Conservation (phyloP, 1,284 basidiomycete genomes). For the Waitea zeae region DNA sequence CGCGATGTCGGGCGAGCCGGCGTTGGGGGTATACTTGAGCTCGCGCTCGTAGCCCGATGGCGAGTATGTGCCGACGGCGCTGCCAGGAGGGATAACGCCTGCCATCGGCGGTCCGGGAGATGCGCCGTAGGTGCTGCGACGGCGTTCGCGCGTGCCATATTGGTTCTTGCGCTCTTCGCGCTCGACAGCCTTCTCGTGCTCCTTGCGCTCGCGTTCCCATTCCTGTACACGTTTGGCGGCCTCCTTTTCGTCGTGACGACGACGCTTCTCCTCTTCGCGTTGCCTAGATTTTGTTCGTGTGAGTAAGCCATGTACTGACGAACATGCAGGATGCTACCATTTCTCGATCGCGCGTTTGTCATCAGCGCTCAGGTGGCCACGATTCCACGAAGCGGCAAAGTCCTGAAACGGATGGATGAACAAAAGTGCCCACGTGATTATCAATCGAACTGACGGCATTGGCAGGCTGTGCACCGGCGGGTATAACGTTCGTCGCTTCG, state of each 20-base stretch:
- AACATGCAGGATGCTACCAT: conserved; percentile 23
- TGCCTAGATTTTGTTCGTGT: conserved; percentile 21
- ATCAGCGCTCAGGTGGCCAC: conserved; percentile 19
- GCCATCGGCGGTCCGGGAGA: conserved; percentile 4
- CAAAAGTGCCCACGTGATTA: too few relatives aligned
- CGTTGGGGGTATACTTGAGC: too few relatives aligned
- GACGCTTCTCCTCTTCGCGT: conserved; percentile 36
- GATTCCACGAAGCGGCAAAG: conserved; percentile 37
- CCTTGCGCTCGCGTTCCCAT: conserved; percentile 17
- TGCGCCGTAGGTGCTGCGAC: too few relatives aligned
- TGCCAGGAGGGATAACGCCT: too few relatives aligned
- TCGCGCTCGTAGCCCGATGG: too few relatives aligned
- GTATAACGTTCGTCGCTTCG: conserved; percentile 42
- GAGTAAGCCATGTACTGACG: conserved; percentile 2
- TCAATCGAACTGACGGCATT: conserved; percentile 24
- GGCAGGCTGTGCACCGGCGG: conserved; percentile 39
- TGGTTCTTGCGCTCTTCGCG: conserved; percentile 30
- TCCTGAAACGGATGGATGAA: too few relatives aligned
- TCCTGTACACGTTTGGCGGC: conserved; percentile 24
- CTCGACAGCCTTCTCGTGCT: conserved; percentile 19
- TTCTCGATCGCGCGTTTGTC: conserved; percentile 26
- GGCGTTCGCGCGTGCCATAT: conserved; percentile 27
- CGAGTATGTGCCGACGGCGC: too few relatives aligned
- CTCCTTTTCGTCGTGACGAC: conserved; percentile 30
- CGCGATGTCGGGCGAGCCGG: too few relatives aligned